Evolutionary conservation across 2,329 filamentous ascomycete genomes (phyloP), one percentile per base, ranked within the genome.

Genomic region (Penicillium sp.): DNA sequence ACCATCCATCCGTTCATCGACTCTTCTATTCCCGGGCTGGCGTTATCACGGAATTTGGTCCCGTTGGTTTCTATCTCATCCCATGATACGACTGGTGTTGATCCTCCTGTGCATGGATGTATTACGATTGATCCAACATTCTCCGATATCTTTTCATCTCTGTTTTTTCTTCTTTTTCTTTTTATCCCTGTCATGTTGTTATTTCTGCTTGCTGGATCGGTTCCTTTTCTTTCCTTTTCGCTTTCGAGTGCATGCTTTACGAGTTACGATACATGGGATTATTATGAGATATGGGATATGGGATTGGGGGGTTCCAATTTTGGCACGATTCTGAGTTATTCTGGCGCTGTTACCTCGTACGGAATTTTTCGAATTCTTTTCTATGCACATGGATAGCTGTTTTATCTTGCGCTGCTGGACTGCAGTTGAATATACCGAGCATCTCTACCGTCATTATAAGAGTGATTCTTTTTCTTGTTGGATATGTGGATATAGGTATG

Each of bases 181-280:
- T 52, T 27, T 37, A 41, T 33, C 41, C 47, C 60, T 49, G 56
- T 46, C 14, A 49, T 49, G 44, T 27, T 54, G 44, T 54, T 50
- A 7, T 43, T 50, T 27, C 35, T 60, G 24, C 47, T 52, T 46
- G 51, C 27, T 44, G 41, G 18, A 18, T 27, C 37, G 16, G 18
- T 3, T 4, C 22, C 4, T 22, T 22, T 22, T 24, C 4, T 6
- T 49, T 18, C 1, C 6, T 61, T 52, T n/a, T 55, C 36, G 31
- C 18, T 51, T 31, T 47, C 35, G 43, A 36, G 27, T 54, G 37
- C 60, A 65, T 60, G 60, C 51, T 60, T 60, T 58, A 69, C 55
- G 68, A 70, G 50, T 66, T 53, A 70, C 54, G 68, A 69, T 64
- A 66, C 58, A 65, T 60, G 60, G 37, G 33, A 16, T 3, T 47